phyloP scores from a whole-genome alignment of 352 stramenopile genomes.

The Globisporangium alternatum region DNA sequence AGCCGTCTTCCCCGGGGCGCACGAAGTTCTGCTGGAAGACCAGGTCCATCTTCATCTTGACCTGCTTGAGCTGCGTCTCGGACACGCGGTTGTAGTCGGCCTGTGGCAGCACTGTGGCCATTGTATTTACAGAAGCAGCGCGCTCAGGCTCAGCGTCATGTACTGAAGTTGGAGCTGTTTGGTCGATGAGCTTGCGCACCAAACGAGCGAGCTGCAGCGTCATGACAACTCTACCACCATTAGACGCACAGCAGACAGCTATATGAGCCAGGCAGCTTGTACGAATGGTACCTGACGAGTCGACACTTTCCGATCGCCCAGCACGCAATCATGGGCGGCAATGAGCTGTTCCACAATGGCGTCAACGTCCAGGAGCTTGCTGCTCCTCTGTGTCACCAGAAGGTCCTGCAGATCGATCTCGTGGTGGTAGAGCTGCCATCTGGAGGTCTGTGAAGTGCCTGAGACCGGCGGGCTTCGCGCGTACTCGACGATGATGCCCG shows the following conservation, averaged over 20 bases:
- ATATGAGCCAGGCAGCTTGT: background rate
- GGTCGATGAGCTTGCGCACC: slow-evolving; percentile 36
- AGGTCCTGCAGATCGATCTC: slow-evolving; percentile 46
- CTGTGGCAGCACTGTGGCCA: slow-evolving; percentile 32
- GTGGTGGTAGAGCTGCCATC: slow-evolving; percentile 49
- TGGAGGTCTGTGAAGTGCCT: background rate
- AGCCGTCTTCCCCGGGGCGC: slow-evolving; percentile 47
- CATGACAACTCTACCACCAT: background rate
- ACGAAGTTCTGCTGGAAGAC: slow-evolving; percentile 66
- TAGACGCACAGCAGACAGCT: background rate
- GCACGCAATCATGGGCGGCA: slow-evolving; percentile 31
- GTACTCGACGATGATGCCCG: slow-evolving; percentile 66
- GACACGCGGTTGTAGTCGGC: slow-evolving; percentile 82
- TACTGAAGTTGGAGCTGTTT: background rate
- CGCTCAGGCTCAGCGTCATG: background rate
- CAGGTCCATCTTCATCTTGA: slow-evolving; percentile 70
- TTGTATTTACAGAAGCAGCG: background rate
- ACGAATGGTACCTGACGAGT: slow-evolving; percentile 31
- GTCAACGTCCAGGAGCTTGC: slow-evolving; percentile 15
- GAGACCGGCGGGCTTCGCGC: slow-evolving; percentile 10
- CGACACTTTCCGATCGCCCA: slow-evolving; percentile 42
- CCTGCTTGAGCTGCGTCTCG: slow-evolving; percentile 62
- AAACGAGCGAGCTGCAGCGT: slow-evolving; percentile 42
- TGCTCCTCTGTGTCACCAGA: background rate
- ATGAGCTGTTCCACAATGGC: slow-evolving; percentile 41